A percentile compares a stretch with the other conserved stretches of the same genome.
These are phyloP conservation scores for Cytospora leucostoma DNA, from an alignment of 2,329 filamentous ascomycete genomes.

Conservation along the genomic window DNA sequence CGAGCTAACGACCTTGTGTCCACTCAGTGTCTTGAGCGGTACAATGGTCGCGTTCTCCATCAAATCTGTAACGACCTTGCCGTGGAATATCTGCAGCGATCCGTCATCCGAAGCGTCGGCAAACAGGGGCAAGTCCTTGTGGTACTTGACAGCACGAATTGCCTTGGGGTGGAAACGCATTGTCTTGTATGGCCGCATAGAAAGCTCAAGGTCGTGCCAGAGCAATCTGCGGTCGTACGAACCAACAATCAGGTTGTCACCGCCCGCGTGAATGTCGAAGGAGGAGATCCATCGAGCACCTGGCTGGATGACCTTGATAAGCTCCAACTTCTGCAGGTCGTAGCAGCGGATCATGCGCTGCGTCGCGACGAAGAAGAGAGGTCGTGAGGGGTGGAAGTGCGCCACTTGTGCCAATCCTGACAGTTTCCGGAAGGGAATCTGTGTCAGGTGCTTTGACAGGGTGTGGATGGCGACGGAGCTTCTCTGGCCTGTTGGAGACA, in stretches of 20 bases:
- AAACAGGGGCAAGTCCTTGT: conserved; percentile 81
- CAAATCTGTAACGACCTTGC: conserved; percentile 89
- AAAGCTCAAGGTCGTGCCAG: conserved; percentile 96
- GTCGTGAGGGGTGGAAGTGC: conserved; percentile 90
- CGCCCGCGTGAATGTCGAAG: conserved; percentile 89
- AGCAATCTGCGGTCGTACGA: conserved; percentile 92
- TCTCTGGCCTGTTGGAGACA: conserved; percentile 76
- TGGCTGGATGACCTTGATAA: conserved; percentile 90
- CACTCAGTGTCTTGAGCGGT: conserved; percentile 88
- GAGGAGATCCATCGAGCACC: conserved; percentile 93
- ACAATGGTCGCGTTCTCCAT: conserved; percentile 98
- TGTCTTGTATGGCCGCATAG: conserved; percentile 89
- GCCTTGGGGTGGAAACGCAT: conserved; percentile 92
- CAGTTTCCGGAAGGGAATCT: conserved; percentile 82
- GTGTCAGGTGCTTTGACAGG: conserved; percentile 89
- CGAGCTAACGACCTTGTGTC: conserved; percentile 83
- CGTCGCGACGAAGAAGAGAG: conserved; percentile 94
- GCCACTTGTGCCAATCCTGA: conserved; percentile 81
- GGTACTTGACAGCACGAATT: conserved; percentile 85
- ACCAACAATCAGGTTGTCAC: conserved; percentile 91
- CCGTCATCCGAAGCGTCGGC: conserved; percentile 96
- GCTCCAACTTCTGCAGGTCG: conserved; percentile 86
- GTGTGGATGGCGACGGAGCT: conserved; percentile 92
- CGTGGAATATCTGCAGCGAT: conserved; percentile 93
- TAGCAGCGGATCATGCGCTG: conserved; percentile 92